Conservation (phyloP, 2,329 filamentous ascomycete genomes). For the Chaetomiaceae sp. region DNA sequence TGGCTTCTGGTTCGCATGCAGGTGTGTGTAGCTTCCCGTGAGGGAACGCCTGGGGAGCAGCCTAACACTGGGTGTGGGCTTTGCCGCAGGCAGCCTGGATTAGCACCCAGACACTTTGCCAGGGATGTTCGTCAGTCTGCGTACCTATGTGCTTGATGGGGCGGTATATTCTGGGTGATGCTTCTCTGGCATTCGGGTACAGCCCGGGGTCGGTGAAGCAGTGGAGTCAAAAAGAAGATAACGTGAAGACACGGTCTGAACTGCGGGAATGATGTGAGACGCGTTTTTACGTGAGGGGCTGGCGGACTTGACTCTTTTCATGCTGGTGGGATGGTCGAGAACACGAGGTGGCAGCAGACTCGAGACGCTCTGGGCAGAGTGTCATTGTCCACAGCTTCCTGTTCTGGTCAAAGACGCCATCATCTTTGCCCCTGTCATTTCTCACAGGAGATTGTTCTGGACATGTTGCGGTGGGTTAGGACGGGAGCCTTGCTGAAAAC, state of each 20-base stretch:
- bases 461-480: background rate
- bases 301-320: too few relatives aligned
- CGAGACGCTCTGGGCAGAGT: background rate
- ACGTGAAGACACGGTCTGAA: too few relatives aligned
- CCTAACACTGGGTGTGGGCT: too few relatives aligned
- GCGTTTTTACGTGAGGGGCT: too few relatives aligned
- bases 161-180: too few relatives aligned
- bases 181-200: too few relatives aligned
- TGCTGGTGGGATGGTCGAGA: background rate
- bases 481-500: constrained; percentile 7
- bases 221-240: too few relatives aligned
- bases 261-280: background rate
- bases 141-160: too few relatives aligned
- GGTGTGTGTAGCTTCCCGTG: constrained; percentile 14
- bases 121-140: too few relatives aligned
- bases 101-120: too few relatives aligned
- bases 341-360: background rate
- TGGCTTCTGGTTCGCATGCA: constrained; percentile 13
- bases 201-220: too few relatives aligned
- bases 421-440: constrained; percentile 5
- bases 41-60: constrained; percentile 8
- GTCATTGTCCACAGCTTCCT: background rate
- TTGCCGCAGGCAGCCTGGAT: too few relatives aligned
- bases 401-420: background rate
- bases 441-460: constrained; percentile 5